These are phyloP conservation scores for Candida pseudoviswanathii DNA, from an alignment of 1,139 yeast genomes.

Conservation along the genomic window DNA sequence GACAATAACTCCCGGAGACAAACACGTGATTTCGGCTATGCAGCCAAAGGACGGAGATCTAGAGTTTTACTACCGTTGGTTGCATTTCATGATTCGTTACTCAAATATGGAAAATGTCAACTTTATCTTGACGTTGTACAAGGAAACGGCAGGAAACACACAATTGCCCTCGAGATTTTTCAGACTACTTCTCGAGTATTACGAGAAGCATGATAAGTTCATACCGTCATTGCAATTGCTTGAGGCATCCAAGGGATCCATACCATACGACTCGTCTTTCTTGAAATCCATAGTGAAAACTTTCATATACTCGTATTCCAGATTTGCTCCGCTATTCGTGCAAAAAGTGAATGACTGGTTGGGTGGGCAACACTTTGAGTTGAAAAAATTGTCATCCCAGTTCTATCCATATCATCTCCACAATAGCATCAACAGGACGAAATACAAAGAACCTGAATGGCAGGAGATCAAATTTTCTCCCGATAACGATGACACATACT, in stretches of 20 bases:
- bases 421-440: conserved; percentile 17
- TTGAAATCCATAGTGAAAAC: conserved; percentile 29
- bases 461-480: conserved; percentile 9
- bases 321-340: conserved; percentile 29
- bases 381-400: conserved; percentile 30
- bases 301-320: conserved; percentile 38
- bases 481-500: background rate
- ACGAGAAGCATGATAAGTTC: conserved; percentile 12
- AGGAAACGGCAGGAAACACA: conserved; percentile 1
- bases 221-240: conserved; percentile 16
- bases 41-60: conserved; percentile 9
- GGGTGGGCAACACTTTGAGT: conserved; percentile 18
- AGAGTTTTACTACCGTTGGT: conserved; percentile 17
- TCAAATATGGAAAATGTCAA: conserved; percentile 27
- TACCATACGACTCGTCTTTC: conserved; percentile 23
- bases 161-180: conserved; percentile 14
- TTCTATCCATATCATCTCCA: conserved; percentile 32
- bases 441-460: conserved; percentile 19
- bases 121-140: conserved; percentile 21
- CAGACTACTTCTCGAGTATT: conserved; percentile 19
- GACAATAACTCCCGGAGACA: conserved; percentile 26
- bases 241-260: conserved; percentile 14
- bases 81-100: conserved; percentile 18
- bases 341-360: conserved; percentile 28
- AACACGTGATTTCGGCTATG: conserved; percentile 15